Conservation (phyloP, 2,329 filamentous ascomycete species). For the Ophiostoma sp. region DNA sequence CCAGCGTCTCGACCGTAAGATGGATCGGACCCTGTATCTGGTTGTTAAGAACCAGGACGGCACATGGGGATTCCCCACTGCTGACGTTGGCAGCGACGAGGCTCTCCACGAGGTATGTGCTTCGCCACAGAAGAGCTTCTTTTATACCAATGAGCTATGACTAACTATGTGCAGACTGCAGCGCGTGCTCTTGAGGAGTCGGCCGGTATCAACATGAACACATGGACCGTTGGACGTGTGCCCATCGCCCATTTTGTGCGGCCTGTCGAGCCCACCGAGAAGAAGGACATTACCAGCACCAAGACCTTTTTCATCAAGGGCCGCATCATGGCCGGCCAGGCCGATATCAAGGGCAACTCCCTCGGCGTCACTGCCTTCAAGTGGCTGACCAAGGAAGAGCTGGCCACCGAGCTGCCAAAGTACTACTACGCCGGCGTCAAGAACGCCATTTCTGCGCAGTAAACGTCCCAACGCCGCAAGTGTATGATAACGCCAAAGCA, state of each 20-base stretch:
- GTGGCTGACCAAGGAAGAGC: conserved; percentile 89
- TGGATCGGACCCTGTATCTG: conserved; percentile 75
- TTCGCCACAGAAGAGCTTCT: conserved; percentile 30
- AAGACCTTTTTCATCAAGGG: conserved; percentile 97
- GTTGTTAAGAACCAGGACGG: conserved; percentile 69
- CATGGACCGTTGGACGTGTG: conserved; percentile 88
- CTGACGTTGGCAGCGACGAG: conserved; percentile 63
- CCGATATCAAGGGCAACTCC: conserved; percentile 65
- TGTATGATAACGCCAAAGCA: background rate
- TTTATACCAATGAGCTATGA: background rate
- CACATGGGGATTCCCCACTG: conserved; percentile 77
- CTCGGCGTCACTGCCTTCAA: conserved; percentile 76
- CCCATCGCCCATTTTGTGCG: conserved; percentile 76
- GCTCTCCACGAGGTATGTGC: conserved; percentile 68
- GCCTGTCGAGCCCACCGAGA: conserved; percentile 41
- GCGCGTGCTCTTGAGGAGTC: conserved; percentile 70
- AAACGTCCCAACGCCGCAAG: conserved; percentile 15
- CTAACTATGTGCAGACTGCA: conserved; percentile 57
- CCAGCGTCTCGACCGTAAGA: conserved; percentile 64
- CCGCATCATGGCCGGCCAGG: conserved; percentile 95
- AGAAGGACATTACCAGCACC: conserved; percentile 48
- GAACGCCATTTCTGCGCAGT: conserved; percentile 81
- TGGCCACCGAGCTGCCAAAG: conserved; percentile 58
- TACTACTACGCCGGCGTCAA: conserved; percentile 70
- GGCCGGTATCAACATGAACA: conserved; percentile 95